These are phyloP conservation scores for Cucurbita moschata DNA, from an alignment of 306 rosid genomes.

Conservation along the genomic window DNA sequence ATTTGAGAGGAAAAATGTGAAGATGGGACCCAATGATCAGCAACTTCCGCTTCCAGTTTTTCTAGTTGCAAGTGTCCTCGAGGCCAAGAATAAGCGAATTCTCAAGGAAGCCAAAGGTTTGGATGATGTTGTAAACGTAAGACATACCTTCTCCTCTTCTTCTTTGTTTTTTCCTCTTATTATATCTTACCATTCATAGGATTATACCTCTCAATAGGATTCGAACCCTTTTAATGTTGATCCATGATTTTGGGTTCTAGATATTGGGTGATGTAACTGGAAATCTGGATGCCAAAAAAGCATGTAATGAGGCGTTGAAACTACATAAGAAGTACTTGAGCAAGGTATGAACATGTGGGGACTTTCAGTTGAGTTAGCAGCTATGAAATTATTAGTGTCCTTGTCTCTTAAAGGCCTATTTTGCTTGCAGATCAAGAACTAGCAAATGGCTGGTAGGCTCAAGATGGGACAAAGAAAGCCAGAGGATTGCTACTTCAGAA, in stretches of 20 bases:
- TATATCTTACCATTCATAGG: not conserved
- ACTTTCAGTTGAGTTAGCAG: not conserved
- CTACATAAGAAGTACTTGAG: constrained; percentile 76
- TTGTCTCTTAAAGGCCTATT: not conserved
- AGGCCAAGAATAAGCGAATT: constrained; percentile 61
- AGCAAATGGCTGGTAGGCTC: not conserved
- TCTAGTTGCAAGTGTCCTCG: constrained; percentile 84
- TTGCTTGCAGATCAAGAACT: not conserved
- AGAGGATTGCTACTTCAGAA: not conserved
- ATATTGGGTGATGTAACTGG: constrained; percentile 62
- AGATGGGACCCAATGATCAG: constrained; percentile 40
- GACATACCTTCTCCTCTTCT: constrained; percentile 8
- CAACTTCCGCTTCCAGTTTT: constrained; percentile 50
- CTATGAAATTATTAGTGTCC: not conserved
- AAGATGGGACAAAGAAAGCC: not conserved
- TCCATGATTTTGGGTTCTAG: constrained; percentile 30
- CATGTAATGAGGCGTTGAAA: constrained; percentile 65
- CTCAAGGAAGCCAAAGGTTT: constrained; percentile 78
- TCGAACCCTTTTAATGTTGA: constrained; percentile 8
- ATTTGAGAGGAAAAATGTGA: constrained; percentile 57
- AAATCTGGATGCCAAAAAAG: constrained; percentile 74
- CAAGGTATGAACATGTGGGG: constrained; percentile 27
- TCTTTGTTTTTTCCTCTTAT: not conserved
- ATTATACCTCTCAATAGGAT: not conserved
- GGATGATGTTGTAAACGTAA: constrained; percentile 74